These are phyloP conservation scores for Yarrowia sp. DNA, from an alignment of 805 yeast species.

Conservation along the genomic window DNA sequence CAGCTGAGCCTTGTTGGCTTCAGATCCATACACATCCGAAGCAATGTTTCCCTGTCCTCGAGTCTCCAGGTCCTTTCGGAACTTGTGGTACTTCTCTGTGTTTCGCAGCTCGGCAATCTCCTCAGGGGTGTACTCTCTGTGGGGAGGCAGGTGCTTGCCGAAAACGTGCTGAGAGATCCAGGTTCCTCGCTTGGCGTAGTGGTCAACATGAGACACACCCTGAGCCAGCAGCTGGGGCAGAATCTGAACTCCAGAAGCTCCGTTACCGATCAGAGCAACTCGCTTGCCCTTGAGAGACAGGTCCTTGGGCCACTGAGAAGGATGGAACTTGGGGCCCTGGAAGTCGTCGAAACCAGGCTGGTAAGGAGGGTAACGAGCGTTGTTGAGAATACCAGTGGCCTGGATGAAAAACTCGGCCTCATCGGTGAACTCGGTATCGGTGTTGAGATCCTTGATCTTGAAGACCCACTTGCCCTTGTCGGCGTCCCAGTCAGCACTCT, in stretches of 20 bases:
- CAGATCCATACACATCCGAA: constrained; percentile 19
- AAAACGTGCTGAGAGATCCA: constrained; percentile 28
- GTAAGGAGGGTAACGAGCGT: constrained; percentile 24
- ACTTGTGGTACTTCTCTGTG: constrained; percentile 31
- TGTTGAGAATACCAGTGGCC: constrained; percentile 27
- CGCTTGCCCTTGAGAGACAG: constrained; percentile 28
- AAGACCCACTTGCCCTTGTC: constrained; percentile 26
- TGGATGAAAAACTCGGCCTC: constrained; percentile 27
- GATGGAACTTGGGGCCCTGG: constrained; percentile 28
- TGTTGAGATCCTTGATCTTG: constrained; percentile 25
- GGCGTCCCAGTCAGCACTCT: constrained; percentile 31
- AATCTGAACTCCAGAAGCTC: constrained; percentile 28
- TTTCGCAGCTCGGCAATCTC: constrained; percentile 30
- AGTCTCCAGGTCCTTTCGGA: constrained; percentile 34
- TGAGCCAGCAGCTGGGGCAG: constrained; percentile 33
- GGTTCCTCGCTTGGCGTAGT: constrained; percentile 23
- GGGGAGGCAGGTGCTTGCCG: constrained; percentile 31
- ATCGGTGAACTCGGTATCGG: constrained; percentile 30
- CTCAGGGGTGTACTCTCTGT: constrained; percentile 30
- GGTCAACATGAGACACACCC: constrained; percentile 30
- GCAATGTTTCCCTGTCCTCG: constrained; percentile 23
- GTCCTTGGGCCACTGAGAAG: constrained; percentile 28
- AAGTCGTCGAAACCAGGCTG: constrained; percentile 23
- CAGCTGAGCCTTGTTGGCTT: constrained; percentile 12
- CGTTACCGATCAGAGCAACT: constrained; percentile 28